Evolutionary conservation across 345 rosid genomes (phyloP).

Genomic region (Mallotus nudiflorus): DNA sequence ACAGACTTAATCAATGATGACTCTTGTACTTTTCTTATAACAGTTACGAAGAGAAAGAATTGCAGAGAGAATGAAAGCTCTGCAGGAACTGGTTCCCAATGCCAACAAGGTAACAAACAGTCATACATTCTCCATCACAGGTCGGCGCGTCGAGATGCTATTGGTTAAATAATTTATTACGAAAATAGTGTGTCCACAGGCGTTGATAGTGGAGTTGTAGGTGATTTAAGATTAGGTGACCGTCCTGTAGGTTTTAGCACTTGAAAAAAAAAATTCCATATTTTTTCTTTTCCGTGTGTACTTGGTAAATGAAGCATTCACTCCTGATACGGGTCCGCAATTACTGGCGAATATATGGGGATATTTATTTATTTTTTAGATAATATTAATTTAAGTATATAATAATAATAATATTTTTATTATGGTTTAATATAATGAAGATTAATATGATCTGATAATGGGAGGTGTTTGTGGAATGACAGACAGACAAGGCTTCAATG

Average conservation of each 20-base stretch:
- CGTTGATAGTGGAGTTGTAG: not conserved
- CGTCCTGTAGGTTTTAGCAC: not conserved
- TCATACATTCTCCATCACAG: too few species aligned
- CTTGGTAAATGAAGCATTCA: not conserved
- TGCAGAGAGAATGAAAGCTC: conserved; percentile 97
- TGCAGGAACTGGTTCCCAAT: conserved; percentile 95
- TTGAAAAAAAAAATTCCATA: too few species aligned
- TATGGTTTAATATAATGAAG: too few species aligned
- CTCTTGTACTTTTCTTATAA: not conserved
- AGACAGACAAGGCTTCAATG: conserved; percentile 99
- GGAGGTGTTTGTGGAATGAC: conserved; percentile 40
- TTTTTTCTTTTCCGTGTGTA: not conserved
- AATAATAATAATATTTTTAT: too few species aligned
- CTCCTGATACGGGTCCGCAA: conserved; percentile 9
- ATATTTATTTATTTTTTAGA: too few species aligned
- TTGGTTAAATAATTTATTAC: too few species aligned
- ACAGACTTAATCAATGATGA: not conserved
- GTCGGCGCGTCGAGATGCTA: too few species aligned
- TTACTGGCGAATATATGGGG: conserved; percentile 20
- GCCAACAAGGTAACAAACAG: conserved; percentile 94
- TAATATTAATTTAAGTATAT: too few species aligned
- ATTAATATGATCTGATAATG: conserved; percentile 1
- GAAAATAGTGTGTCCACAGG: not conserved
- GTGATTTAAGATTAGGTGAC: too few species aligned
- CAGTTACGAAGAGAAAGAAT: conserved; percentile 96